A percentile compares a stretch with the other conserved stretches of the same genome.
Conservation (phyloP, 2,329 filamentous ascomycete genomes). For the Apiospora kogelbergensis region DNA sequence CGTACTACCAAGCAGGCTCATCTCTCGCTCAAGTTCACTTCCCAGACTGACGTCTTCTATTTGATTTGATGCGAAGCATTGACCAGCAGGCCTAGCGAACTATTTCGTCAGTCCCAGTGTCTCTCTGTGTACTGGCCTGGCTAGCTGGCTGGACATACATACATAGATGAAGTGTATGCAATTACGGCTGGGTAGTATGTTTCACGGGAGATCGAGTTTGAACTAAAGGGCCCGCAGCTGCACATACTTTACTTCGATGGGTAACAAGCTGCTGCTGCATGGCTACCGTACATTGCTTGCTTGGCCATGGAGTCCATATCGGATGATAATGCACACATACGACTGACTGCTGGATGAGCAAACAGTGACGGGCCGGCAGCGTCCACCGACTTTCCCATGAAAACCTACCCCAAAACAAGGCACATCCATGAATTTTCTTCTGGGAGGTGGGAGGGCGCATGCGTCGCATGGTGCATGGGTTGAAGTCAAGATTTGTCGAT, state of each 20-base stretch:
- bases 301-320: neutral
- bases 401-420: neutral
- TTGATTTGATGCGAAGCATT: neutral
- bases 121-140: neutral
- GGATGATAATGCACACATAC: neutral
- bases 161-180: neutral
- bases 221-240: neutral
- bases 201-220: neutral
- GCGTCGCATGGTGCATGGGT: neutral
- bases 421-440: neutral
- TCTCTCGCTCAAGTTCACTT: neutral
- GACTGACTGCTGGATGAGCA: neutral
- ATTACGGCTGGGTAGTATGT: constrained; percentile 4
- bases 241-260: neutral
- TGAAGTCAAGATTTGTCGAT: neutral
- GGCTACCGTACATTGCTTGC: neutral
- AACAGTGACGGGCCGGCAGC: neutral
- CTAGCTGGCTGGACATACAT: too few species aligned
- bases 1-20: neutral
- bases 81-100: neutral
- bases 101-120: neutral
- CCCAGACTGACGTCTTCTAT: neutral
- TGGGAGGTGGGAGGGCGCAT: too few species aligned
- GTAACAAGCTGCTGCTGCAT: neutral
- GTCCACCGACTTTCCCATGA: neutral